These are phyloP conservation scores for Paragyromitra xinjiangensis DNA, from an alignment of 495 filamentous ascomycete genomes.

Conservation along the genomic window DNA sequence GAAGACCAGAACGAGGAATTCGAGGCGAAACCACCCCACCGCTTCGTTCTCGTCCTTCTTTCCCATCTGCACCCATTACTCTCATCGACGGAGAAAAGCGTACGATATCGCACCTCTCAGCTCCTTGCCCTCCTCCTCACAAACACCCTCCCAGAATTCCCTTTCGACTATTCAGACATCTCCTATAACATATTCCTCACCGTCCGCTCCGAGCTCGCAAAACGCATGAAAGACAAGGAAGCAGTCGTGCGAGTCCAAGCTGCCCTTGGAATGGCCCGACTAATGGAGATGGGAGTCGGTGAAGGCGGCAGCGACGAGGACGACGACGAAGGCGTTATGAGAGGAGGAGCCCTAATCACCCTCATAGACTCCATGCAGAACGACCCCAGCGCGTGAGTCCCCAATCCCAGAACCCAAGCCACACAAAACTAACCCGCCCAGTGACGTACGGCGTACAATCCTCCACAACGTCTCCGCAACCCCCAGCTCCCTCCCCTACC, in stretches of 20 bases:
- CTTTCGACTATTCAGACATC: constrained; percentile 44
- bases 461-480: constrained; percentile 87
- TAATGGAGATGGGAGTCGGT: constrained; percentile 76
- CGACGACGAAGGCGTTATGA: constrained; percentile 68
- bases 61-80: constrained; percentile 77
- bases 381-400: constrained; percentile 75
- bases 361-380: constrained; percentile 93
- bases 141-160: constrained; percentile 76
- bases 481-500: constrained; percentile 82
- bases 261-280: constrained; percentile 83
- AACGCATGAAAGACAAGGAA: constrained; percentile 91
- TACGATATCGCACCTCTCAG: constrained; percentile 89
- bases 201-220: constrained; percentile 76
- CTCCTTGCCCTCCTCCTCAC: constrained; percentile 82
- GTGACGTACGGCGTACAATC: constrained; percentile 84
- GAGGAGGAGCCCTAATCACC: constrained; percentile 62
- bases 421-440: constrained; percentile 29
- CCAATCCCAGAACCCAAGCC: neutral
- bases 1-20: constrained; percentile 66
- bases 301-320: constrained; percentile 72
- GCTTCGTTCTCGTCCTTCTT: constrained; percentile 68
- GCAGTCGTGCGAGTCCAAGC: constrained; percentile 89
- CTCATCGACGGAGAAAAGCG: constrained; percentile 84
- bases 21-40: constrained; percentile 80
- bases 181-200: constrained; percentile 86